Conservation (phyloP, 768 basidiomycete species). For the Leucocoprinus birnbaumii region DNA sequence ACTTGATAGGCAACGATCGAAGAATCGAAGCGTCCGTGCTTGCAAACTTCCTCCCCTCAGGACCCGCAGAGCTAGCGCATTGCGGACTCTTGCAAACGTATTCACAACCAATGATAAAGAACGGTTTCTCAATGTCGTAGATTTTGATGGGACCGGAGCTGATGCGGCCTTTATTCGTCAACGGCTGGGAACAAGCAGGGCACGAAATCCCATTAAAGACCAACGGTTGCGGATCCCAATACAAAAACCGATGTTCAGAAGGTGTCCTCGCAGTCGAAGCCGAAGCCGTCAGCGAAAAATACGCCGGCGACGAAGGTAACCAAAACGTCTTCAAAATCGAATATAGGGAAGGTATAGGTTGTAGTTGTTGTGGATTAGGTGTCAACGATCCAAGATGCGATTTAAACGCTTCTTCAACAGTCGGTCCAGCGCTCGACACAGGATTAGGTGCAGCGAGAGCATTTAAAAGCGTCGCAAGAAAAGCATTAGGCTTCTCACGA, state of each 20-base stretch:
- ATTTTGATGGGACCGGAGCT: constrained; percentile 73
- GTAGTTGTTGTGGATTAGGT: constrained; percentile 40
- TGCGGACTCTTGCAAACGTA: constrained; percentile 58
- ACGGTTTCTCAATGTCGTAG: constrained; percentile 76
- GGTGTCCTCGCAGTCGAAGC: constrained; percentile 64
- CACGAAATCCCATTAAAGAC: constrained; percentile 82
- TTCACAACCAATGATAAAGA: constrained; percentile 84
- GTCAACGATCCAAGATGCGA: constrained; percentile 68
- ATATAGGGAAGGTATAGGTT: constrained; percentile 67
- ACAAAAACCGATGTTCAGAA: constrained; percentile 77
- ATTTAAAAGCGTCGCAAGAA: constrained; percentile 54
- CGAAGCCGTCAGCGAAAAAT: constrained; percentile 74
- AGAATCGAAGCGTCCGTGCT: constrained; percentile 73
- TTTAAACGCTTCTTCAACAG: constrained; percentile 76
- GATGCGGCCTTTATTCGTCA: constrained; percentile 70
- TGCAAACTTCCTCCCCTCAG: constrained; percentile 64
- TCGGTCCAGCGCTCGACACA: constrained; percentile 54
- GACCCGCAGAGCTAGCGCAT: constrained; percentile 39
- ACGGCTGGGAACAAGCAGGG: constrained; percentile 56
- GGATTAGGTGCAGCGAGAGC: constrained; percentile 65
- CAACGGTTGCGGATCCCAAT: constrained; percentile 83
- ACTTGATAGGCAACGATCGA: constrained; percentile 60
- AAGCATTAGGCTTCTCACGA: constrained; percentile 50
- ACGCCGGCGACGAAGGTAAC: constrained; percentile 76
- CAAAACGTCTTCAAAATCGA: constrained; percentile 81